phyloP scores from a whole-genome alignment of 495 filamentous ascomycete genomes.

The Baudoinia panamericana region DNA sequence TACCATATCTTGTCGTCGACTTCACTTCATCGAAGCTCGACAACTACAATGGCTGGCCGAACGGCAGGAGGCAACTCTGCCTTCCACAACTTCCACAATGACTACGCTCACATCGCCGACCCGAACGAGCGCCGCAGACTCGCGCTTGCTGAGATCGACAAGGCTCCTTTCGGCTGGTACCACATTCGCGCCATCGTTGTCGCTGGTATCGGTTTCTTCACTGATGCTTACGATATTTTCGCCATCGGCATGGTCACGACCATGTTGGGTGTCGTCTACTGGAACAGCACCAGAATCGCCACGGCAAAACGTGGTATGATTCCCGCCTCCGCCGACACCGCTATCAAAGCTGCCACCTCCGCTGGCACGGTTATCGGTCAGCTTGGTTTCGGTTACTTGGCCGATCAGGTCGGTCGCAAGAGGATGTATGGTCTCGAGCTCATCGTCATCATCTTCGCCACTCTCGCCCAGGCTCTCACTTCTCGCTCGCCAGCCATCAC shows the following conservation, averaged over 20 bases:
- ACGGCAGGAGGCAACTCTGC: slow-evolving; percentile 22
- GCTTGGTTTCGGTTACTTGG: slow-evolving; percentile 65
- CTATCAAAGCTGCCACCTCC: slow-evolving; percentile 81
- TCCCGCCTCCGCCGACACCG: slow-evolving; percentile 52
- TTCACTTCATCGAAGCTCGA: neutral
- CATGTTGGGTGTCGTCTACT: slow-evolving; percentile 67
- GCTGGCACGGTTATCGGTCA: slow-evolving; percentile 79
- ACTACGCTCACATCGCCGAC: slow-evolving; percentile 51
- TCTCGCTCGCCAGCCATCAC: slow-evolving; percentile 53
- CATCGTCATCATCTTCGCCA: slow-evolving; percentile 77
- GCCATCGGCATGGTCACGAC: slow-evolving; percentile 49
- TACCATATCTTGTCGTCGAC: neutral
- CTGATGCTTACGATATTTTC: slow-evolving; percentile 71
- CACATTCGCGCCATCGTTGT: slow-evolving; percentile 63
- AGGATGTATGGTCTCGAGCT: slow-evolving; percentile 81
- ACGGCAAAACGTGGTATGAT: slow-evolving; percentile 31
- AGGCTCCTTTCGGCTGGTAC: slow-evolving; percentile 67
- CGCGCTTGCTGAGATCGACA: slow-evolving; percentile 67
- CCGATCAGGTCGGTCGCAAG: slow-evolving; percentile 68
- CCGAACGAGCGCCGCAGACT: slow-evolving; percentile 62
- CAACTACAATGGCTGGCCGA: slow-evolving; percentile 11
- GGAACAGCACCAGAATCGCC: slow-evolving; percentile 43
- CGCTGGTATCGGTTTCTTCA: slow-evolving; percentile 78
- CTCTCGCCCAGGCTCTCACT: slow-evolving; percentile 62
- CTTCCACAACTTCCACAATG: slow-evolving; percentile 31